Evolutionary conservation across 345 rosid species (phyloP).

Genomic region (Euphorbia tirucalli): DNA sequence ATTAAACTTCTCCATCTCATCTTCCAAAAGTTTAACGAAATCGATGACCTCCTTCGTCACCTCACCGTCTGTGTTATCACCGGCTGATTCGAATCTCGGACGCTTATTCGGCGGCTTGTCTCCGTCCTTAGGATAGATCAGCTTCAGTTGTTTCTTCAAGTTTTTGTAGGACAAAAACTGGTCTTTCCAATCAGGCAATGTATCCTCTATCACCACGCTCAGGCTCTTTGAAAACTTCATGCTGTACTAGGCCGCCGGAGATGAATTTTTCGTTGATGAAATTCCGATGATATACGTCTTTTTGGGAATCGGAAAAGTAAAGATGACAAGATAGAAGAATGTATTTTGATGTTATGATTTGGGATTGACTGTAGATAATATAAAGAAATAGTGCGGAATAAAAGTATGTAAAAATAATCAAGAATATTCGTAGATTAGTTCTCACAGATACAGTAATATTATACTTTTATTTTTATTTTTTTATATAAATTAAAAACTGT

Average conservation of each 20-base stretch:
- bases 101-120: conserved; percentile 41
- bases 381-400: too few species aligned
- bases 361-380: too few species aligned
- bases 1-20: conserved; percentile 90
- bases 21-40: conserved; percentile 69
- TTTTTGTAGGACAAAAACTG: conserved; percentile 90
- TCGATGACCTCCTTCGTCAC: conserved; percentile 70
- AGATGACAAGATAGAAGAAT: too few species aligned
- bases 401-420: too few species aligned
- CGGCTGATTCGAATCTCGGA: conserved; percentile 15
- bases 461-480: too few species aligned
- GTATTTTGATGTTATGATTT: too few species aligned
- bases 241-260: background rate
- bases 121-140: conserved; percentile 46
- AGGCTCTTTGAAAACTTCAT: conserved; percentile 96
- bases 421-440: too few species aligned
- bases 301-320: background rate
- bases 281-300: background rate
- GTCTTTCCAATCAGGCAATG: conserved; percentile 91
- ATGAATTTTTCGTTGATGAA: background rate
- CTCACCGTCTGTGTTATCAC: conserved; percentile 22
- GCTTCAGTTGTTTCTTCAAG: conserved; percentile 83
- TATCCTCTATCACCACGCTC: conserved; percentile 89
- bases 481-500: too few species aligned
- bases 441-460: too few species aligned